Evolutionary conservation across 2,329 filamentous ascomycete genomes (phyloP), one percentile per base, ranked within the genome.

Genomic region (Aspergillus sp.): DNA sequence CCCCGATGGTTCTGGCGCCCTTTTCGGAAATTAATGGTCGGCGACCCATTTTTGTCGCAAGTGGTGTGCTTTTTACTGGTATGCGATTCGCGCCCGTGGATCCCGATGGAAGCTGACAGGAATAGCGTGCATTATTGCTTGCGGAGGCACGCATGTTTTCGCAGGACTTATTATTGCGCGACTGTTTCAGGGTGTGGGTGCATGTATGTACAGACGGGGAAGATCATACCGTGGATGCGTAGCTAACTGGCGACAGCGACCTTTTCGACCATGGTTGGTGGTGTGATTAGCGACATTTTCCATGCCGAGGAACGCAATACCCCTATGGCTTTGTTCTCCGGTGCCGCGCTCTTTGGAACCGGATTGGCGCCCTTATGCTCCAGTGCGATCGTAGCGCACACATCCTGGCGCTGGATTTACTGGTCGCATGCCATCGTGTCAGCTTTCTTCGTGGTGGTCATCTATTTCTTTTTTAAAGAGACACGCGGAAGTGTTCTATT

Each of bases 211-310:
- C 73, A 70, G 36, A 63, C 68, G 11, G 11, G 2, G 10, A 13
- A 23, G 19, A 1, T 25, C 25, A 11, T 25, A 51, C 19, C 39
- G 3, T 3, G 19, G 1, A 11, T 48, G 27, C 27, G 15, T 15
- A 39, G 39, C 49, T 54, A 13, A 49, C 39, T 25, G 27, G 39
- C 8, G 27, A 23, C 23, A 79, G 76, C 73, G 36, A 87, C 84
- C 0, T 96, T 96, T 71, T 92, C 89, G 48, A 95, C 91, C 21
- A 93, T 96, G 83, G 89, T 96, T 0, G 93, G 93, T n/a, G 93
- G 93, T 3, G 90, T 97, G 3, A 89, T 97, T 42, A 89, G 90
- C 54, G 93, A 97, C 70, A 85, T 96, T 60, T 96, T 92, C 78
- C 85, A 88, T 51, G 86, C 90, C 8, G 80, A 90, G 61, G 88